A percentile compares a stretch with the other conserved stretches of the same genome.
Evolutionary conservation across 257 asterid species (phyloP).

Genomic region (Ilex asprella): DNA sequence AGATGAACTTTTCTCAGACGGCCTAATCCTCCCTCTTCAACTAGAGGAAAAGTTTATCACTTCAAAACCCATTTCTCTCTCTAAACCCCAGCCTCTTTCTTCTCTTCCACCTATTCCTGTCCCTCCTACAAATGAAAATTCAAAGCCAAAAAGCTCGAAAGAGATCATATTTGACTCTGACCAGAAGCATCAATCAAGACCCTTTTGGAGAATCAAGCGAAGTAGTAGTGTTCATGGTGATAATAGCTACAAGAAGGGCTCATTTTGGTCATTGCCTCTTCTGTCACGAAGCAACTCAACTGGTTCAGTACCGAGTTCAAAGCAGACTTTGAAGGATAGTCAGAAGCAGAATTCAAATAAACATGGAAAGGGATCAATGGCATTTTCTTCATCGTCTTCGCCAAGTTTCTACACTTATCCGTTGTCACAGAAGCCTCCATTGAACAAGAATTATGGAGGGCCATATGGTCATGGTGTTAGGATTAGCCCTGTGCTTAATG

Average conservation of each 20-base stretch:
- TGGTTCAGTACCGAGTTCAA: constrained; percentile 30
- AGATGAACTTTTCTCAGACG: constrained; percentile 43
- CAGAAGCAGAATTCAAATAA: constrained; percentile 23
- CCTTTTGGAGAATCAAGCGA: constrained; percentile 37
- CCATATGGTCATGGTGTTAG: constrained; percentile 24
- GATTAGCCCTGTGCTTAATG: constrained; percentile 35
- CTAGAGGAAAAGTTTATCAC: constrained; percentile 30
- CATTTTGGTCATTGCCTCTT: constrained; percentile 40
- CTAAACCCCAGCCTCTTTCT: constrained; percentile 13
- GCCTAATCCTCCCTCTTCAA: constrained; percentile 35
- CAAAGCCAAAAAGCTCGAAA: constrained; percentile 13
- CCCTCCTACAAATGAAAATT: constrained; percentile 7
- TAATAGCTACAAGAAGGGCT: constrained; percentile 29
- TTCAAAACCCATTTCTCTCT: constrained; percentile 11
- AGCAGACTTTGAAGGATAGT: constrained; percentile 13
- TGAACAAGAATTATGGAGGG: constrained; percentile 35
- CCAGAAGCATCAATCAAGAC: constrained; percentile 23
- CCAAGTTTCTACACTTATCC: constrained; percentile 19
- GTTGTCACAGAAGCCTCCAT: constrained; percentile 37
- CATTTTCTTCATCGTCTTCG: constrained; percentile 4
- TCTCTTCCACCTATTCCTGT: constrained; percentile 22
- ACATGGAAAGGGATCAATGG: constrained; percentile 3
- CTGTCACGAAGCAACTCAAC: constrained; percentile 44
- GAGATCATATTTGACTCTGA: constrained; percentile 14
- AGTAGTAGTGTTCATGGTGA: constrained; percentile 41